Evolutionary conservation across 1,284 basidiomycete species (phyloP), one percentile per base, ranked within the genome.

Genomic region (Puccinia triticina): DNA sequence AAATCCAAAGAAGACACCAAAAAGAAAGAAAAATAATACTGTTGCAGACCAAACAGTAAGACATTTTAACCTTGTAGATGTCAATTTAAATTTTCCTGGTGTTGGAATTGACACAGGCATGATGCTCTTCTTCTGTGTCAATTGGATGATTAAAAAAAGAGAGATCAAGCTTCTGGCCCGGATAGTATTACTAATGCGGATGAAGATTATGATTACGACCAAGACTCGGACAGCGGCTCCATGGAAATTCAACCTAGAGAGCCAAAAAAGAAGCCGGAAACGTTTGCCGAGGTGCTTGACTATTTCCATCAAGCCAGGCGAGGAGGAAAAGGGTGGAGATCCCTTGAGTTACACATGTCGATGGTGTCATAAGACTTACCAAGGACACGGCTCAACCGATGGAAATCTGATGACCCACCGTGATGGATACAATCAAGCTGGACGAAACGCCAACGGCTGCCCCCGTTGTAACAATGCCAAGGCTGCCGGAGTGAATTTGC

Each of bases 351-450:
- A 14, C 18, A 43, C 29, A 37, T 71, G 67, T 48, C 18, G 40
- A 71, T 71, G 67, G 67, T 71, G 67, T n/a, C 7, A 2, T 5
- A 12, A 10, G 21, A 23, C 26, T n/a, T 71, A 71, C 18, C n/a
- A 43, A 12, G 67, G 40, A 32, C 67, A 71, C 29, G 32, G 18
- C 10, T 26, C 8, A 3, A 46, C 67, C 26, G 2, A n/a, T 23
- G 43, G 67, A 5, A 71, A 71, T 21, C 34, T 71, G 4, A 48
- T 37, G 11, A 26, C 40, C 37, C 67, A 71, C 32, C n/a, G 67
- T 46, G 67, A 71, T 71, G 67, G 67, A 37, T 71, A 23, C 23
- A 71, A 37, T 50, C 67, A 71, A 32, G 40, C n/a, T 4, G 67
- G 46, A 14, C 46, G n/a, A n/a, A 71, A 48, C 32, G 23, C 37